Conservation (phyloP, 2,329 filamentous ascomycete species). For the Ceratocystis smalleyi region DNA sequence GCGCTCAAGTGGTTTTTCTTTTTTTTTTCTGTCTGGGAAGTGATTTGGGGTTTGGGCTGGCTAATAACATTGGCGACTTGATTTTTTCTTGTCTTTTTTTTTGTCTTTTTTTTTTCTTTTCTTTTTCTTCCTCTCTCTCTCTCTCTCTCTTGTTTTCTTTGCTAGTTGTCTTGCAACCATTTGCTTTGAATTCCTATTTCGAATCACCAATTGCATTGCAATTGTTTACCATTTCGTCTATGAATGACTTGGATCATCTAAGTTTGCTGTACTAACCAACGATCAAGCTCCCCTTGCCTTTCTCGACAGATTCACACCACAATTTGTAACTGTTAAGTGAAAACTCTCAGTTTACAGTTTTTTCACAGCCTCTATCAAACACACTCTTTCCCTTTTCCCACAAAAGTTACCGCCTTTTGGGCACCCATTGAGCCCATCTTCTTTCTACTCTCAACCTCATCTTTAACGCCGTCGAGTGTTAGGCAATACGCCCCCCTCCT, state of each 20-base stretch:
- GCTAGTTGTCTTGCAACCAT: conserved; percentile 7
- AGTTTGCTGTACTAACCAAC: background rate
- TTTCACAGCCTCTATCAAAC: background rate
- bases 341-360: background rate
- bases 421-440: background rate
- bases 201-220: conserved; percentile 5
- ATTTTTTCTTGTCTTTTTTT: conserved; percentile 1
- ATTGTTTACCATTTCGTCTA: background rate
- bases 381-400: background rate
- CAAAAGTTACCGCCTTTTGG: background rate
- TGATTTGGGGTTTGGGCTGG: conserved; percentile 3
- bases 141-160: conserved; percentile 2
- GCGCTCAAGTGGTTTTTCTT: conserved; percentile 2
- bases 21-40: background rate
- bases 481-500: conserved; percentile 1
- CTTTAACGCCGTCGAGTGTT: conserved; percentile 1
- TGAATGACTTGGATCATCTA: conserved; percentile 1
- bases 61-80: conserved; percentile 11
- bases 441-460: background rate
- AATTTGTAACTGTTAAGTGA: background rate
- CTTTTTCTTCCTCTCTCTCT: background rate
- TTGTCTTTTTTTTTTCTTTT: background rate
- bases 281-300: background rate
- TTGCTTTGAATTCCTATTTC: conserved; percentile 8
- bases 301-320: background rate